Base-by-base conservation (phyloP, 345 rosid species). In the Psidium friedrichsthalianum region DNA sequence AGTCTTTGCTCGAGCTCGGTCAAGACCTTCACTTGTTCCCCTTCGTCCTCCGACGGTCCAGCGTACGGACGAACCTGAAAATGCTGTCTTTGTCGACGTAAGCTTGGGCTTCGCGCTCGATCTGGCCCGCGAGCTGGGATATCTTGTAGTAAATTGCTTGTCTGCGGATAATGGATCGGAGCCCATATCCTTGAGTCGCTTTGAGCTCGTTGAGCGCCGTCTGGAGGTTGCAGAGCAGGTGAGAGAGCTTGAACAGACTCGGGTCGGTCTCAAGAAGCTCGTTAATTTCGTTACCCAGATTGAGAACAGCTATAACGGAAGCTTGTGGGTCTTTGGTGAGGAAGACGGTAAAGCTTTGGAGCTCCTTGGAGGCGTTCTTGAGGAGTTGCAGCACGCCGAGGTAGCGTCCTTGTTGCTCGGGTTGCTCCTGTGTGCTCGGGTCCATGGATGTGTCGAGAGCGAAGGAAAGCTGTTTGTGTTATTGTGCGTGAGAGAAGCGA, bases 111-210 rank as follows among this genome's bases (percentile, higher is more conserved):
- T 92, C 88, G 27, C 88, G 86, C 76, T 91, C 94, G 14, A 91
- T 86, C 2, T 86, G 86, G 42, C 29, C 84, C 0, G 85, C 92
- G 24, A 89, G 58, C 81, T 86, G 91, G 86, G 90, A 90, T 44
- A 92, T 89, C 86, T 84, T 87, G 86, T 90, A 92, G 56, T 84
- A 89, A 82, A 84, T 88, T 85, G 90, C 57, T 40, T 89, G 94
- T 54, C 92, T 91, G 42, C 84, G 82, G 57, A 94, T 84, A 76
- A 92, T 51, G 57, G 89, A 86, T 14, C 52, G 84, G 1, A 91
- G 82, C 86, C 91, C 76, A 57, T 83, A 86, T 18, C 88, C 92
- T 40, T 85, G 86, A 4, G 51, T 86, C 36, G 82, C 86, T 82
- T 88, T 56, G 27, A 90, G 91, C 83, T 90, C 89, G 57, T 87